phyloP scores from a whole-genome alignment of 2,329 filamentous ascomycete species.

The Berkeleyomyces rouxiae region DNA sequence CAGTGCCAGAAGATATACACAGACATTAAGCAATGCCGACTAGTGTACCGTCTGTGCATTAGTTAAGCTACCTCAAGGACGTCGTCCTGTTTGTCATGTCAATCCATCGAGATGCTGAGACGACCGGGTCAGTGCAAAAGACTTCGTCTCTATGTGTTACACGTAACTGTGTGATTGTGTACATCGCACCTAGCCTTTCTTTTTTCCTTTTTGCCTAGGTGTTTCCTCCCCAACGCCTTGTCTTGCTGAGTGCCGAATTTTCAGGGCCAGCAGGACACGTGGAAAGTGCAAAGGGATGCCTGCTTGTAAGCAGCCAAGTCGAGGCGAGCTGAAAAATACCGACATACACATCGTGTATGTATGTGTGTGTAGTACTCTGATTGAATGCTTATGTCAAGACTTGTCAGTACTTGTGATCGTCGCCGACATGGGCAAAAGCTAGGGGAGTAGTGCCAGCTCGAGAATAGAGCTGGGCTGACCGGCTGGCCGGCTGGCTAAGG shows the following conservation, averaged over 20 bases:
- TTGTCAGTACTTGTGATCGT: neutral
- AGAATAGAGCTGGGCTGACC: too few relatives aligned
- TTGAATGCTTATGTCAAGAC: neutral
- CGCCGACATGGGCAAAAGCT: too few relatives aligned
- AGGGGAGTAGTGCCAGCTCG: too few relatives aligned
- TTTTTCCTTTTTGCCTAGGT: too few relatives aligned
- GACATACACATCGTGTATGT: neutral
- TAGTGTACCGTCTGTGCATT: neutral
- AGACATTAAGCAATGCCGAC: neutral
- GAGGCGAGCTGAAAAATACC: neutral
- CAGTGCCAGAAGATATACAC: neutral
- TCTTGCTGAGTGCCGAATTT: neutral
- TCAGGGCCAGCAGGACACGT: neutral
- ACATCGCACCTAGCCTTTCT: too few relatives aligned
- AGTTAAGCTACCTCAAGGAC: neutral
- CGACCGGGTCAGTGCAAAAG: too few relatives aligned
- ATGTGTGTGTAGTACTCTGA: neutral
- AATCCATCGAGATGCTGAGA: too few relatives aligned
- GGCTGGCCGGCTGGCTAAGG: too few relatives aligned
- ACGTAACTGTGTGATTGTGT: too few relatives aligned
- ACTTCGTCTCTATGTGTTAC: too few relatives aligned
- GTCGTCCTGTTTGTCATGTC: too few relatives aligned
- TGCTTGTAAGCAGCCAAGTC: too few relatives aligned
- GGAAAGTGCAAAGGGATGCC: neutral
- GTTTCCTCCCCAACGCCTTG: neutral